Base-by-base conservation (phyloP, 148 eudicot genomes). In the Gaultheria prostrata region DNA sequence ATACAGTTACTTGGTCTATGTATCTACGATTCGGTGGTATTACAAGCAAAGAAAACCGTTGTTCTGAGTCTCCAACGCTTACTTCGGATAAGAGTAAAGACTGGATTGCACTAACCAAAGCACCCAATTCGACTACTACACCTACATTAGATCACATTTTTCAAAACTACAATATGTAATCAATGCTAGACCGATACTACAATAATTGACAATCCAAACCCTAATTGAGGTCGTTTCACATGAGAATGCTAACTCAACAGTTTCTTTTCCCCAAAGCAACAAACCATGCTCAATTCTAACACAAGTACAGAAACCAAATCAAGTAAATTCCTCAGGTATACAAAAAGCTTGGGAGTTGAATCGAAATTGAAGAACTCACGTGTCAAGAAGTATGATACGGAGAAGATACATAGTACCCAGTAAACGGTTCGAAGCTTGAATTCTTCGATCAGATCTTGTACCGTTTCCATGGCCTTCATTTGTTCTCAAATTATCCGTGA, bases 361-460 rank as follows among this genome's bases (percentile, higher is more conserved):
- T 20, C n/a, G 24, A 82, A 73, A 30, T 77, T 30, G 46, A 85
- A 59, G n/a, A 57, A 77, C 98, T 88, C 89, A 97, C 98, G 94
- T 28, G 99, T 91, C 32, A 95, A 87, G 83, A 97, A 92, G 86
- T 95, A 97, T 61, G 93, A 83, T 49, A 97, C 87, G 43, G 90
- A 84, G 86, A 93, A 97, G 80, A 97, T 92, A 83, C 93, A 94
- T 1, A 97, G 85, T 2, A 85, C 89, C 98, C 99, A 96, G 91
- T 95, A 97, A 21, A 94, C 83, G 14, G 93, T 88, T 12, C 98
- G 98, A 88, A 93, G 84, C 89, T 97, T 97, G 53, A 93, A 95
- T 91, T 97, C 98, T 85, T 97, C 94, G 82, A 97, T 88, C 59
- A 97, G 97, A 97, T 94, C 97, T 50, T 90, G 91, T 39, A 94